Percentiles rank a stretch among this genome's conserved stretches.
These are phyloP conservation scores for Linnemannia schmuckeri DNA, from an alignment of 192 early-diverging fungal genomes.

Conservation along the genomic window DNA sequence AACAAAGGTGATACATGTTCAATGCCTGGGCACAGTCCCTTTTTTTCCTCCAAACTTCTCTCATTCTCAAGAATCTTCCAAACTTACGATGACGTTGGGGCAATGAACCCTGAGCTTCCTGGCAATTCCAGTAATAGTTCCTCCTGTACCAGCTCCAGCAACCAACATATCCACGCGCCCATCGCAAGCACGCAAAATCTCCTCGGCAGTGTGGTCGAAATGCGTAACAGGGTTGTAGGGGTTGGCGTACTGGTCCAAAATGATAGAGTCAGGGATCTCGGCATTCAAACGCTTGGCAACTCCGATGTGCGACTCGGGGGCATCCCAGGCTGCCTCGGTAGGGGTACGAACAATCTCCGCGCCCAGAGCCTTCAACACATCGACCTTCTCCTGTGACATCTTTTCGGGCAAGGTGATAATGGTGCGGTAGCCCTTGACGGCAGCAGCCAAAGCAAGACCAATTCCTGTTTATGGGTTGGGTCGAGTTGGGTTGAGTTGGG, in stretches of 20 bases:
- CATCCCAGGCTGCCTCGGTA: slow-evolving; percentile 99
- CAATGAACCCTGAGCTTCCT: slow-evolving; percentile 95
- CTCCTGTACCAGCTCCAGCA: slow-evolving; percentile 95
- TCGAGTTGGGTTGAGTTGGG: not conserved
- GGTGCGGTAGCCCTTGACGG: slow-evolving; percentile 98
- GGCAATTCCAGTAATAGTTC: slow-evolving; percentile 96
- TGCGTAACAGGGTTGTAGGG: slow-evolving; percentile 98
- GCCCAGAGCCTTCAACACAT: slow-evolving; percentile 97
- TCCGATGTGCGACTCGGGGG: slow-evolving; percentile 98
- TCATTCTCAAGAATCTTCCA: not conserved
- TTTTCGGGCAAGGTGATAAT: slow-evolving; percentile 99
- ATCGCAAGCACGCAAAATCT: slow-evolving; percentile 82
- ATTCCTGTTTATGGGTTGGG: slow-evolving; percentile 62
- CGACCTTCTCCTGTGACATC: slow-evolving; percentile 99
- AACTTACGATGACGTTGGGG: slow-evolving; percentile 73
- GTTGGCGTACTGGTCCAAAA: slow-evolving; percentile 97
- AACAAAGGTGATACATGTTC: no score
- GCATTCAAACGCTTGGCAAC: slow-evolving; percentile 94
- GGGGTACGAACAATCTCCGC: slow-evolving; percentile 99
- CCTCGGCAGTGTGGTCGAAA: slow-evolving; percentile 92
- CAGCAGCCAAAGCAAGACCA: slow-evolving; percentile 95
- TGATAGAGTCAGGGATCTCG: slow-evolving; percentile 96
- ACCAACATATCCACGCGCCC: slow-evolving; percentile 97
- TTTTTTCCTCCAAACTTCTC: not conserved
- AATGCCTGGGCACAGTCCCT: not conserved